Percentiles rank a stretch among this genome's conserved stretches.
phyloP scores from a whole-genome alignment of 192 early-diverging fungal species.

The Rhizophagus prolifer region DNA sequence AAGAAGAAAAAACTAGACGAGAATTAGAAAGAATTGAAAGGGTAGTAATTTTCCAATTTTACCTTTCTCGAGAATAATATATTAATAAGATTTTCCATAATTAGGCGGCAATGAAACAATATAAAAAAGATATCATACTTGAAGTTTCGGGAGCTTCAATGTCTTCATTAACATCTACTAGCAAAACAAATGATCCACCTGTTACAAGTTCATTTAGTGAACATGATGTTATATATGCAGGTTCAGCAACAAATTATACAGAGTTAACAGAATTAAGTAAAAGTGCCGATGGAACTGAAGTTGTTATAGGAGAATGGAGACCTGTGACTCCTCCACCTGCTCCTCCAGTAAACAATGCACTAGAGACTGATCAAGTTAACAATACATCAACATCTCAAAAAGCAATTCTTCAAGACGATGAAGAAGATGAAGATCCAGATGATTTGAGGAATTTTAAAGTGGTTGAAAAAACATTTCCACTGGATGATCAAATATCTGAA shows the following conservation, averaged over 20 bases:
- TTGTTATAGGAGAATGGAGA: constrained; percentile 39
- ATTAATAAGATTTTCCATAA: background rate
- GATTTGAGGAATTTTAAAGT: constrained; percentile 51
- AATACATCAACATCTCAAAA: constrained; percentile 8
- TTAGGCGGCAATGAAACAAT: constrained; percentile 46
- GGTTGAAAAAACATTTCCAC: constrained; percentile 51
- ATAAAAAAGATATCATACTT: constrained; percentile 41
- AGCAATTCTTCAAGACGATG: constrained; percentile 37
- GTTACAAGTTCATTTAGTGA: background rate
- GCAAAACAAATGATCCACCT: background rate
- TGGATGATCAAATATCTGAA: constrained; percentile 25
- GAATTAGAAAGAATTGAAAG: constrained; percentile 71
- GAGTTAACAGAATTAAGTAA: background rate
- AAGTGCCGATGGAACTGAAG: background rate
- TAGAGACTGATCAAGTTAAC: background rate
- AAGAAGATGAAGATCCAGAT: constrained; percentile 47
- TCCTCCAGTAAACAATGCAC: background rate
- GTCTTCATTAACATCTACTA: background rate
- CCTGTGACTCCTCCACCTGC: constrained; percentile 36
- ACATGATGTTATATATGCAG: background rate
- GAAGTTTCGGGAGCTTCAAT: constrained; percentile 31
- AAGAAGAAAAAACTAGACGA: constrained; percentile 55
- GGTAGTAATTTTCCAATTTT: constrained; percentile 28
- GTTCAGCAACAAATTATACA: background rate
- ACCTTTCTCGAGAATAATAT: background rate